These are phyloP conservation scores for Sclerotinia trifoliorum DNA, from an alignment of 2,329 filamentous ascomycete species.

Conservation along the genomic window DNA sequence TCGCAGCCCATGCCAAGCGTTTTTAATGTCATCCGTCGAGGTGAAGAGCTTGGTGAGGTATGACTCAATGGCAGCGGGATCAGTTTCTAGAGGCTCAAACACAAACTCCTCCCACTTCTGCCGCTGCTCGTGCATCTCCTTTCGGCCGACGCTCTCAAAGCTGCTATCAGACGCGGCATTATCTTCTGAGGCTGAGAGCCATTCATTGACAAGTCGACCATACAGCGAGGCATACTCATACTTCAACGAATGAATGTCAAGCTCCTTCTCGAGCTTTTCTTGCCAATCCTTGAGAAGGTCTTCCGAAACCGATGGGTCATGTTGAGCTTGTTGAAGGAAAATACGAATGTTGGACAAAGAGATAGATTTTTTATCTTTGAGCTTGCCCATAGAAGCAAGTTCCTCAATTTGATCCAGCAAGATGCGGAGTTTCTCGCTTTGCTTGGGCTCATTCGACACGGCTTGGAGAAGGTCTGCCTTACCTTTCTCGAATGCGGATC, in stretches of 20 bases:
- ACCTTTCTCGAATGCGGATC: slow-evolving; percentile 47
- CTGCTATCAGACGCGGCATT: slow-evolving; percentile 33
- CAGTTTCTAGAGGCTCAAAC: slow-evolving; percentile 48
- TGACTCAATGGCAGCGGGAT: slow-evolving; percentile 45
- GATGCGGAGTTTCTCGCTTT: slow-evolving; percentile 39
- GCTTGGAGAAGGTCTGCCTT: slow-evolving; percentile 46
- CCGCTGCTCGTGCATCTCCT: slow-evolving; percentile 54
- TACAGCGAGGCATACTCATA: slow-evolving; percentile 57
- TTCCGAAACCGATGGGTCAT: slow-evolving; percentile 52
- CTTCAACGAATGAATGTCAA: slow-evolving; percentile 50
- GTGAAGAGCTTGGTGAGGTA: slow-evolving; percentile 54
- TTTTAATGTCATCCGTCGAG: slow-evolving; percentile 41
- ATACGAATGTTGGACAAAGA: slow-evolving; percentile 45
- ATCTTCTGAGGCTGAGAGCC: slow-evolving; percentile 45
- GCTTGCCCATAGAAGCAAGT: slow-evolving; percentile 39
- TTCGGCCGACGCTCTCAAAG: slow-evolving; percentile 51
- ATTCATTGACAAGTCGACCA: slow-evolving; percentile 53
- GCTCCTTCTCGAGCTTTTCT: slow-evolving; percentile 45
- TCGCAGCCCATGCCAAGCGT: slow-evolving; percentile 45
- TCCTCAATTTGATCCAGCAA: slow-evolving; percentile 43
- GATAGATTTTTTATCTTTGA: slow-evolving; percentile 26
- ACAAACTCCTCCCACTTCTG: slow-evolving; percentile 54
- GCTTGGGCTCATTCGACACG: slow-evolving; percentile 34
- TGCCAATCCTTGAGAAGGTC: slow-evolving; percentile 48
- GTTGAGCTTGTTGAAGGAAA: slow-evolving; percentile 51